Percentiles rank a stretch among this genome's conserved stretches.
phyloP scores from a whole-genome alignment of 768 basidiomycete genomes.

The Phlebiopsis flavidoalba region DNA sequence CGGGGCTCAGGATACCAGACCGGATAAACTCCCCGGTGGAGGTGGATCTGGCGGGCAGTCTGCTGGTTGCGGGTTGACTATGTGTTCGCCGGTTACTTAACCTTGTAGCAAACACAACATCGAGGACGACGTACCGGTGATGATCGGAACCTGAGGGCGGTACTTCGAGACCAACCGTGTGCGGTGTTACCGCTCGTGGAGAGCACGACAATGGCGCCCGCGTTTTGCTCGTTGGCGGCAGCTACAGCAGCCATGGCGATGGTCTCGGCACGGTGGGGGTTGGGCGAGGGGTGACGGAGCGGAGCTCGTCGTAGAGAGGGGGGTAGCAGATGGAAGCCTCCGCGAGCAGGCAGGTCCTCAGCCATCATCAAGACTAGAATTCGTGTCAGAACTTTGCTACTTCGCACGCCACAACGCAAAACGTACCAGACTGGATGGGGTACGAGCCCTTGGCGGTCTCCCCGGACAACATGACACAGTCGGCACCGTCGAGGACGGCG shows the following conservation, averaged over 20 bases:
- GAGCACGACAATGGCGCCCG: conserved; percentile 91
- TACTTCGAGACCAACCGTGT: conserved; percentile 93
- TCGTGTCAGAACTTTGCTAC: not conserved
- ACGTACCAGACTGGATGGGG: conserved; percentile 88
- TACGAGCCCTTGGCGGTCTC: conserved; percentile 98
- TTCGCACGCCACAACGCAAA: not conserved
- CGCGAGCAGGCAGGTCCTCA: conserved; percentile 94
- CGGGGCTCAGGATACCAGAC: conserved; percentile 97
- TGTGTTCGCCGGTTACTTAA: not conserved
- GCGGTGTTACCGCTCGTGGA: conserved; percentile 97
- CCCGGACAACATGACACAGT: conserved; percentile 99
- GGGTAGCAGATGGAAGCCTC: conserved; percentile 95
- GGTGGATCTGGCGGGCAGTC: conserved; percentile 93
- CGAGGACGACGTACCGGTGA: conserved; percentile 62
- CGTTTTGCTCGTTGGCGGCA: conserved; percentile 91
- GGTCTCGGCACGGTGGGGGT: conserved; percentile 94
- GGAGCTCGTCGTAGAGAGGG: conserved; percentile 87
- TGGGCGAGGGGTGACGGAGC: conserved; percentile 73
- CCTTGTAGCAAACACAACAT: not conserved
- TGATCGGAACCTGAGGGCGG: conserved; percentile 88
- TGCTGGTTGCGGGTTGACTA: conserved; percentile 95
- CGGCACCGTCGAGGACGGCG: conserved; percentile 96
- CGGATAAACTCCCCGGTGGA: conserved; percentile 95
- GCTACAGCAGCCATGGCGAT: conserved; percentile 95
- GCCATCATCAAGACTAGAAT: conserved; percentile 95